A percentile compares a stretch with the other conserved stretches of the same genome.
Evolutionary conservation across 768 basidiomycete species (phyloP).

Genomic region (Hericium coralloides): DNA sequence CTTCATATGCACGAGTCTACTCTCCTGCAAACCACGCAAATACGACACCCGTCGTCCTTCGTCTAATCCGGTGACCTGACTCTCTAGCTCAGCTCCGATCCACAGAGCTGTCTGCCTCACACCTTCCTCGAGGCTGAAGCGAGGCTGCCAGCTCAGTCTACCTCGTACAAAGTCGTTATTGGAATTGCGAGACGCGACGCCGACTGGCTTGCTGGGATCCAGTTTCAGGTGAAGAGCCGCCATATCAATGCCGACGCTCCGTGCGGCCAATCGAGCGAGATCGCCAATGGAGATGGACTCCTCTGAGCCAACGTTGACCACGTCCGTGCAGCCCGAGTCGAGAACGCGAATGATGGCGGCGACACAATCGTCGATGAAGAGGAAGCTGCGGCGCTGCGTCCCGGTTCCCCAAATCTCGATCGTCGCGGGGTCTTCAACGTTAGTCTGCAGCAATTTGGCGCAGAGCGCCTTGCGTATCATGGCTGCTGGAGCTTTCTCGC

Average conservation of each 20-base stretch:
- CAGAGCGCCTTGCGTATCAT: constrained; percentile 44
- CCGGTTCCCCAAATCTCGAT: constrained; percentile 56
- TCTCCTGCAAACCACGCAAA: constrained; percentile 22
- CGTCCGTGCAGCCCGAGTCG: constrained; percentile 23
- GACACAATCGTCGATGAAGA: constrained; percentile 47
- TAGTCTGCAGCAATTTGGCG: constrained; percentile 14
- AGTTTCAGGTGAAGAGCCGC: constrained; percentile 22
- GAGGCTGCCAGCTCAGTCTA: constrained; percentile 35
- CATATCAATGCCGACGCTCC: constrained; percentile 21
- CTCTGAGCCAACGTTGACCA: constrained; percentile 48
- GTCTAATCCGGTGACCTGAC: constrained; percentile 5
- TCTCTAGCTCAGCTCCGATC: constrained; percentile 34
- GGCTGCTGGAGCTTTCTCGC: constrained; percentile 52
- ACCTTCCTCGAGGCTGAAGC: constrained; percentile 33
- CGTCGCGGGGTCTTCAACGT: not conserved
- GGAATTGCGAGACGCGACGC: constrained; percentile 44
- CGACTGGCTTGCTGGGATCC: constrained; percentile 27
- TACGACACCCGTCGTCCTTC: constrained; percentile 6
- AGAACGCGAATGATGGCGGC: constrained; percentile 35
- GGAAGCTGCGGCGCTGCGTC: constrained; percentile 42
- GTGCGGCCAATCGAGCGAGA: constrained; percentile 33
- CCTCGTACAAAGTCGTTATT: constrained; percentile 31
- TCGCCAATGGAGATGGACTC: constrained; percentile 30
- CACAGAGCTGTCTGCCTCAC: constrained; percentile 38
- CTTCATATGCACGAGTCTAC: constrained; percentile 31